Evolutionary conservation across 257 asterid genomes (phyloP), one percentile per base, ranked within the genome.

Genomic region (Cynanchum wilfordii): DNA sequence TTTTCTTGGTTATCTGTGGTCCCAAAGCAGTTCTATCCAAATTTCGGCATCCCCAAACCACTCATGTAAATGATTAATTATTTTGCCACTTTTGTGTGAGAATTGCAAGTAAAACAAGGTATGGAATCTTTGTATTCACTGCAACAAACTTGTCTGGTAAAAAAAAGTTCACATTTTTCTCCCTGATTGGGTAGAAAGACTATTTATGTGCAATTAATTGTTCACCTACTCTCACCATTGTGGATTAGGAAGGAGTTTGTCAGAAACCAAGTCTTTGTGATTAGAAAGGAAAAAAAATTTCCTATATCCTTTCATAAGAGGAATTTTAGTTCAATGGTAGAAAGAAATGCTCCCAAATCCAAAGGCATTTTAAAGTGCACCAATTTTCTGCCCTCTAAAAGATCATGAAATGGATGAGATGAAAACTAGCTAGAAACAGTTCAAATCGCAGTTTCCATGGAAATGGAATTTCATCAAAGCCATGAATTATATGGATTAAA

Each of bases 1-100:
- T 10, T 72, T 27, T 17, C 20, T 55, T 27, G 54, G 38, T 29
- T 62, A 19, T 62, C 62, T 62, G 47, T 10, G 62, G 55, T 59
- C 60, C 59, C 69, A 59, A 72, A 72, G 8, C 59, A 45, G 60
- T 40, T 44, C 11, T 60, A 72, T 20, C 54, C 17, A 45, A 45
- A 40, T 71, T 57, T 27, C 30, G 22, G 38, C 15, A 12, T 42
- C 57, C 27, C 50, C 19, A 40, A 57, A 71, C 19, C 1, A 7
- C 55, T 7, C 75, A 17, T 44, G 44, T 24, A 24, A 52, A 25
- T 40, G 2, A 55, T 42, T 33, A 33, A 22, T 51, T 15, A 36
- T 16, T 51, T 49, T 20, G 45, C 47, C 17, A 3, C 38, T 9
- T 30, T 62, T 30, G 6, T 33, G 6, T 63, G 19, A 16, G 47